These are phyloP conservation scores for Lepidopterella palustris DNA, from an alignment of 495 filamentous ascomycete species.

Conservation along the genomic window DNA sequence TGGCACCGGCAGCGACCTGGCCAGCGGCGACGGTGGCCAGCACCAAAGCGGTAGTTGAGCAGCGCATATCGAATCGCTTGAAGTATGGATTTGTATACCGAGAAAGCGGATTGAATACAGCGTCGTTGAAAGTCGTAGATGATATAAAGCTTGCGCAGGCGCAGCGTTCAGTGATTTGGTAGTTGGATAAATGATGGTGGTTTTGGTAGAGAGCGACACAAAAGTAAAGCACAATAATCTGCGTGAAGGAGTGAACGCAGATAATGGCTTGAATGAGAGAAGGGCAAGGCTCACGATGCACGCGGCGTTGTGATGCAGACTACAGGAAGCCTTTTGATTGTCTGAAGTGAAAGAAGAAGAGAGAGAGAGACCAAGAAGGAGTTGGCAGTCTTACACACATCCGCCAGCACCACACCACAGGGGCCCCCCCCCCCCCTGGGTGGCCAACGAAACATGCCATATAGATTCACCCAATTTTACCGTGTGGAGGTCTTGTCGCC, in stretches of 20 bases:
- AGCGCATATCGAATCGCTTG: conserved; percentile 19
- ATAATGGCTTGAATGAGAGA: conserved; percentile 8
- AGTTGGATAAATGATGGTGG: not conserved
- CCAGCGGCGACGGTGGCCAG: conserved; percentile 26
- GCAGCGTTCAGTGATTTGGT: not conserved
- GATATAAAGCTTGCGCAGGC: not conserved
- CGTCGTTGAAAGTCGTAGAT: not conserved
- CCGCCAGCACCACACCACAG: not conserved
- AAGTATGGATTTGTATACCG: not conserved
- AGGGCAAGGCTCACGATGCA: not conserved
- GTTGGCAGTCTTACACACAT: not conserved
- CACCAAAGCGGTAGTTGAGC: conserved; percentile 24
- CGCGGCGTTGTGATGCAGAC: not conserved
- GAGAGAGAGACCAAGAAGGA: conserved; percentile 1
- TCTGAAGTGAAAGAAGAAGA: conserved; percentile 10
- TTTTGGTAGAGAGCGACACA: not conserved
- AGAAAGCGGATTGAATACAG: conserved; percentile 3
- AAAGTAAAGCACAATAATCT: conserved; percentile 6
- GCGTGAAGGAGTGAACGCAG: conserved; percentile 30
- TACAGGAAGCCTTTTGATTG: not conserved
- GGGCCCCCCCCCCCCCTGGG: not conserved
- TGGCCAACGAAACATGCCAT: not conserved
- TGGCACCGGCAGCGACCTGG: conserved; percentile 23
- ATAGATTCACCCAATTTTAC: not conserved
- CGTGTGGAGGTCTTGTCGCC: too few species aligned